phyloP scores from a whole-genome alignment of 345 rosid species.

The Murraya paniculata region DNA sequence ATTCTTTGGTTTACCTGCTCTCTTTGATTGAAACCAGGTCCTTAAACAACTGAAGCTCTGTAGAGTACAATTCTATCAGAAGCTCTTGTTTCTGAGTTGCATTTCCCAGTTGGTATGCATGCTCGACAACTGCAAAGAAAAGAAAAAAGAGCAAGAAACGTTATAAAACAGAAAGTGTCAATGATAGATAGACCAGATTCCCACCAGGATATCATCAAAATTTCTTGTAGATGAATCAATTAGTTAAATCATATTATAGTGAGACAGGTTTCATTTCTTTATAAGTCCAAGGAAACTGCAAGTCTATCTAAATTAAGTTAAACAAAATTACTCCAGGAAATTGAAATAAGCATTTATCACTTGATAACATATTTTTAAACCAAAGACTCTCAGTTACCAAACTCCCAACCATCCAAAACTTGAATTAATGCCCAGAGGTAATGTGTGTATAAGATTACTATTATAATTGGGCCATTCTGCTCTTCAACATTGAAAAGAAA shows the following conservation, averaged over 20 bases:
- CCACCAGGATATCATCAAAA: background rate
- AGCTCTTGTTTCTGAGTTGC: conserved; percentile 90
- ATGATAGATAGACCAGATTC: background rate
- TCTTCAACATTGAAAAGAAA: background rate
- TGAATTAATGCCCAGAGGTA: background rate
- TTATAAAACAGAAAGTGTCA: background rate
- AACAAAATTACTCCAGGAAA: background rate
- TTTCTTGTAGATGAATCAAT: background rate
- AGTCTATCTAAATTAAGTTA: background rate
- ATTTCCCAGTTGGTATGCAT: conserved; percentile 75
- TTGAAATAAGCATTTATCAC: background rate
- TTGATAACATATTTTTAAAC: background rate
- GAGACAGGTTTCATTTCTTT: background rate
- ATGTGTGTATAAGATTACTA: background rate
- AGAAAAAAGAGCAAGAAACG: conserved; percentile 5
- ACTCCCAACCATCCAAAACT: background rate
- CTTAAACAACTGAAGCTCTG: conserved; percentile 87
- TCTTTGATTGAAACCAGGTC: conserved; percentile 57
- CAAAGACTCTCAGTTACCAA: background rate
- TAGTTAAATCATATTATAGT: background rate
- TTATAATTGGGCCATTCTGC: background rate
- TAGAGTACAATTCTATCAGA: conserved; percentile 77
- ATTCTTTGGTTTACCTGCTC: conserved; percentile 50
- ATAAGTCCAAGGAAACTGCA: background rate
- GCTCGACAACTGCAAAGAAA: conserved; percentile 64